Percentiles rank a stretch among this genome's conserved stretches.
These are phyloP conservation scores for Skeletonema marinoi DNA, from an alignment of 108 stramenopile genomes.

Conservation along the genomic window DNA sequence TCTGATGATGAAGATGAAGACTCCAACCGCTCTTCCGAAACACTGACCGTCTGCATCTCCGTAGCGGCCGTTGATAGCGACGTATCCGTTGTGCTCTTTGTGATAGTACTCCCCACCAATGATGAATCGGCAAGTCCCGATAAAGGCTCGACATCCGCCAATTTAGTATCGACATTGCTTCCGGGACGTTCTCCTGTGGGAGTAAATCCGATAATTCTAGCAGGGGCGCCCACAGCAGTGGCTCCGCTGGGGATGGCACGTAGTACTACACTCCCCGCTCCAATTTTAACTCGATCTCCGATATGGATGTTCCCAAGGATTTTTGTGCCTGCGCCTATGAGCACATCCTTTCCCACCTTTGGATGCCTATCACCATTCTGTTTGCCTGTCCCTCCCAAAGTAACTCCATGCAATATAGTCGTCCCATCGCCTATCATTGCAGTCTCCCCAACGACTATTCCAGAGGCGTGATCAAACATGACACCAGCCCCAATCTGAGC, in stretches of 20 bases:
- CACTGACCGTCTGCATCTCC: neutral
- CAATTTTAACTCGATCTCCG: conserved; percentile 56
- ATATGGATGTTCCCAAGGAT: conserved; percentile 69
- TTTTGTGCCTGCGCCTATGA: conserved; percentile 67
- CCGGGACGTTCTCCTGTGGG: conserved; percentile 46
- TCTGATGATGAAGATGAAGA: neutral
- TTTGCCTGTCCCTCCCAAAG: conserved; percentile 65
- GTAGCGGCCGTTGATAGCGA: neutral
- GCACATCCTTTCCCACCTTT: conserved; percentile 68
- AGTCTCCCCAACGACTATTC: conserved; percentile 68
- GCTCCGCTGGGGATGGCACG: conserved; percentile 46
- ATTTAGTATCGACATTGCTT: conserved; percentile 35
- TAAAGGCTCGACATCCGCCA: conserved; percentile 29
- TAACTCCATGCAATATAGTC: conserved; percentile 65
- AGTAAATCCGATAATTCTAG: conserved; percentile 56
- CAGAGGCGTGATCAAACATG: conserved; percentile 70
- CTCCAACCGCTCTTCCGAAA: neutral
- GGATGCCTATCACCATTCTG: conserved; percentile 70
- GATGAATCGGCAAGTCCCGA: conserved; percentile 2
- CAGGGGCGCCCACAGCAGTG: conserved; percentile 62
- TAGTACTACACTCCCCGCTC: conserved; percentile 51
- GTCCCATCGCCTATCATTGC: conserved; percentile 61
- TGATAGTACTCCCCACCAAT: conserved; percentile 4
- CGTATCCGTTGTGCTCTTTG: neutral
- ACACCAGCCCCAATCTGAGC: conserved; percentile 54